phyloP scores from a whole-genome alignment of 441 rosid genomes.

The Cnidoscolus chayamansa region DNA sequence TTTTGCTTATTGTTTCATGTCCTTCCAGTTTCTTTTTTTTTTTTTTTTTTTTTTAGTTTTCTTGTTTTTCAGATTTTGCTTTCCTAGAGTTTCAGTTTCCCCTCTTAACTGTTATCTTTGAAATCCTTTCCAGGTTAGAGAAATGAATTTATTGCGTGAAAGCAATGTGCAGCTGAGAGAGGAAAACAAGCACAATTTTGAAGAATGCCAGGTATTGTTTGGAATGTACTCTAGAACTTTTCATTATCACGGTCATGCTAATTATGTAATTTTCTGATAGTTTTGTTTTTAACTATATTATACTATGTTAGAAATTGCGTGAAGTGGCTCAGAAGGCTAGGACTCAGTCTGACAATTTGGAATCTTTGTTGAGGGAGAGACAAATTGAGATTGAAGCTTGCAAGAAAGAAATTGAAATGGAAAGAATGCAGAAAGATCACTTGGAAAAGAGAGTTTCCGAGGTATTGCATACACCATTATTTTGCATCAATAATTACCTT shows the following conservation, averaged over 20 bases:
- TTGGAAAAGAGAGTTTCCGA: conserved; percentile 71
- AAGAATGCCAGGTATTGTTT: conserved; percentile 76
- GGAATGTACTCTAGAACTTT: background rate
- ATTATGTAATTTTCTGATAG: background rate
- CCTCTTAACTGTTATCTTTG: background rate
- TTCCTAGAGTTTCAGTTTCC: background rate
- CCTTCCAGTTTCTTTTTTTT: no score
- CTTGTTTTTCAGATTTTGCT: background rate
- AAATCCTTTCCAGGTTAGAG: conserved; percentile 61
- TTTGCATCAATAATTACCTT: conserved; percentile 16
- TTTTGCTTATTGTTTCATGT: background rate
- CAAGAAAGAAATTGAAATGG: conserved; percentile 70
- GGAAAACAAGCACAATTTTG: conserved; percentile 96
- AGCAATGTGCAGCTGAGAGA: conserved; percentile 96
- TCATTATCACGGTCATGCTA: background rate
- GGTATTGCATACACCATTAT: conserved; percentile 41
- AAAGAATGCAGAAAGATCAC: conserved; percentile 52
- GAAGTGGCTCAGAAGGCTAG: conserved; percentile 63
- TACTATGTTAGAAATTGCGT: conserved; percentile 63
- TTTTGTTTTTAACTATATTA: conserved; percentile 3
- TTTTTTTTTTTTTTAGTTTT: background rate
- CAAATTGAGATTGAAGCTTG: conserved; percentile 66
- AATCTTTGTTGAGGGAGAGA: conserved; percentile 55
- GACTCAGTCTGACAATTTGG: conserved; percentile 51
- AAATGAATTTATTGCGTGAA: conserved; percentile 90